Base-by-base conservation (phyloP, 352 stramenopile species). In the Globisporangium acanthophoron region DNA sequence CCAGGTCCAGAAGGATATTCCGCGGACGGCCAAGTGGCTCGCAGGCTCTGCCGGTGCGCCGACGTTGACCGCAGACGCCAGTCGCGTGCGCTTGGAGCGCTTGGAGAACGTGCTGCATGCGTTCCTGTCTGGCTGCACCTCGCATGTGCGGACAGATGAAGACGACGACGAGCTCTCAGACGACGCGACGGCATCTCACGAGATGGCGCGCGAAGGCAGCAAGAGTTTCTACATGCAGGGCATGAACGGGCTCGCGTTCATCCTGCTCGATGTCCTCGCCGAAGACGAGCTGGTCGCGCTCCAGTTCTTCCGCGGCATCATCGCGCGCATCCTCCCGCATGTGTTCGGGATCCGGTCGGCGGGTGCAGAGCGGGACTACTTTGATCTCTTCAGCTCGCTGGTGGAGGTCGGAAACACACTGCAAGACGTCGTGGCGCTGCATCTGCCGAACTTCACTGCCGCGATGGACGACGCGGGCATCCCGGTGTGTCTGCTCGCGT, bases 231-330 rank as follows among this genome's bases (percentile, higher is more conserved):
- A 94, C 52, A 90, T 94, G 78, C 85, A 94, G 50, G 85, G 85
- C 43, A 92, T 94, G 85, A 94, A 94, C 54, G 85, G 80, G 0
- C 69, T 94, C 16, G 85, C 74, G 3, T 94, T 89, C 45, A 78
- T 94, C 55, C 66, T 92, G 43, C 58, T 92, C 21, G 70, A 90
- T 24, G 74, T 91, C 27, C 56, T 88, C 16, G 59, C 67, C 7
- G 76, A 87, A 52, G 72, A 90, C 52, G 65, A 84, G 54, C 59
- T 84, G 0, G 50, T 69, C 31, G 75, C 66, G 16, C 88, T 88
- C 61, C 55, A 74, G 50, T 84, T 92, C 48, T 56, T 94, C 18
- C 76, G 78, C 2, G 85, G 79, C 1, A 64, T 92, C 37, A 61
- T 94, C 16, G 69, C 75, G 9, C 70, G 80, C 27, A 81, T 92